Base-by-base conservation (phyloP, 495 filamentous ascomycete species). In the Penicillium atrosanguineum region DNA sequence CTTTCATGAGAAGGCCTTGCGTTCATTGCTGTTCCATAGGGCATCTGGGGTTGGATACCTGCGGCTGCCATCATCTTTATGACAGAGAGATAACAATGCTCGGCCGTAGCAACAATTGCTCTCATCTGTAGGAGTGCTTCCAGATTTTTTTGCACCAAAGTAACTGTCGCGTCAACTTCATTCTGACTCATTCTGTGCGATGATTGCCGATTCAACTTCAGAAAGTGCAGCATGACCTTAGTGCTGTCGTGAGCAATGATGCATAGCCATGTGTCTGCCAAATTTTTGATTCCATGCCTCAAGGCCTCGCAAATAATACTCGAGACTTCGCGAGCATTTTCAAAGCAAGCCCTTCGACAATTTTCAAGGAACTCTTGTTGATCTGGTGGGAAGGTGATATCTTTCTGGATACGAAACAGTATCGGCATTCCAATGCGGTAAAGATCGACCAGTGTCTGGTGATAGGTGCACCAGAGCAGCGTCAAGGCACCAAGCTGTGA, bases 211-310 rank as follows among this genome's bases (percentile, higher is more conserved):
- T 52, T 45, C 9, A 55, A 41, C 20, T 53, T 57, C 18, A 53
- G 31, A 37, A 48, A 61, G 36, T 61, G 53, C 18, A 61, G 49
- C 53, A 61, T 57, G 9, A 56, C 53, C 41, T 53, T 56, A 3
- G 50, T 53, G 21, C 58, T 61, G 21, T 61, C 58, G 25, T 61
- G 54, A 7, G 58, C 46, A 44, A 61, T 57, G 6, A 56, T 61
- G n/a, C 54, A 56, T 15, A 61, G 43, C 53, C 58, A 61, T 16
- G 58, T 61, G 50, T 61, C 58, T 16, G 58, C 46, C 21, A 61
- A 49, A 7, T 46, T 46, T n/a, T 56, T 53, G 7, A 53, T 50
- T 4, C 58, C 58, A 46, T 61, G 58, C 15, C 21, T 18, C n/a
- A 52, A 31, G 4, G 53, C 58, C 42, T 61, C 58, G 0, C 44